Evolutionary conservation across 345 rosid species (phyloP).

Genomic region (Camelina sativa): DNA sequence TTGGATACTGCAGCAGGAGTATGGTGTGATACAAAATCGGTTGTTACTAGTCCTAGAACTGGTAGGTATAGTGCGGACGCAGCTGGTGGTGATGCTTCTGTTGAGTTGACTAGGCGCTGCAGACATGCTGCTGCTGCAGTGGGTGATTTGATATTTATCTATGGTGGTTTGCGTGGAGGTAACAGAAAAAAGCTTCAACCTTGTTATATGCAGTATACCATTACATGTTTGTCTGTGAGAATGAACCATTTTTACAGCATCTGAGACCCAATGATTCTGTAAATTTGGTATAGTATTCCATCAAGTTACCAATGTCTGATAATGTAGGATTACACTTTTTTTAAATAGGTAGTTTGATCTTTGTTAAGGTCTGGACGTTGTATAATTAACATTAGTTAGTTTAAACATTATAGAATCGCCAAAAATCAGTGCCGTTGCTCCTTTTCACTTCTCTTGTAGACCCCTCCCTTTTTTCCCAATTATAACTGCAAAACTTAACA

Average conservation of each 20-base stretch:
- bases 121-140: slow-evolving; percentile 99
- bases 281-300: slow-evolving; percentile 12
- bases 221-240: neutral
- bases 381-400: neutral
- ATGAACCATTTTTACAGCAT: slow-evolving; percentile 2
- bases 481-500: slow-evolving; percentile 17
- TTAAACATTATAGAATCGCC: neutral
- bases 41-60: slow-evolving; percentile 92
- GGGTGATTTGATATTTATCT: slow-evolving; percentile 91
- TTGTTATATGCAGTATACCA: neutral
- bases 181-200: slow-evolving; percentile 40
- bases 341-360: slow-evolving; percentile 17
- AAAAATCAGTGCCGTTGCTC: neutral
- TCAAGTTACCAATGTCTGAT: slow-evolving; percentile 3
- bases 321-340: neutral
- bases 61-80: slow-evolving; percentile 93
- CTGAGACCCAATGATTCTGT: neutral
- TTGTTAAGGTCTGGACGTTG: slow-evolving; percentile 4
- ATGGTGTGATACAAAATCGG: slow-evolving; percentile 99
- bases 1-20: slow-evolving; percentile 99
- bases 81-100: slow-evolving; percentile 97
- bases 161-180: slow-evolving; percentile 99
- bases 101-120: slow-evolving; percentile 97
- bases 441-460: slow-evolving; percentile 25
- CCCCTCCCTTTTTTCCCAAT: neutral